phyloP scores from a whole-genome alignment of 441 rosid genomes.

The Adansonia gregorii region DNA sequence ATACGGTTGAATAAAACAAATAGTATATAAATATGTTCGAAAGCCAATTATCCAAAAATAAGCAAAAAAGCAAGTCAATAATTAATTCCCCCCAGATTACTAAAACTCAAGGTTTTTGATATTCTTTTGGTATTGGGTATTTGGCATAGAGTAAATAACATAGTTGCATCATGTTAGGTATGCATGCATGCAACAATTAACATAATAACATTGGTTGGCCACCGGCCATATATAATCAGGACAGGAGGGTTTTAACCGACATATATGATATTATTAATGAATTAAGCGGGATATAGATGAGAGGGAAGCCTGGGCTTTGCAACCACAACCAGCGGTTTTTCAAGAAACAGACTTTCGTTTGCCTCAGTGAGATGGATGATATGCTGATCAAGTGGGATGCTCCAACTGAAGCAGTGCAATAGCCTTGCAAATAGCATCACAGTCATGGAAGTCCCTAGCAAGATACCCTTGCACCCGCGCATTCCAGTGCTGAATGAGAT shows the following conservation, averaged over 20 bases:
- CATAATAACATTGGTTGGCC: no score
- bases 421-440: slow-evolving; percentile 52
- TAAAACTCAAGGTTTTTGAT: neutral
- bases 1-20: no score
- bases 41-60: no score
- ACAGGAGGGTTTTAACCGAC: no score
- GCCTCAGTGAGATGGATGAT: slow-evolving; percentile 33
- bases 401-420: slow-evolving; percentile 52
- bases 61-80: neutral
- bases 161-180: no score
- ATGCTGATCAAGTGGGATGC: neutral
- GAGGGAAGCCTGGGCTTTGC: slow-evolving; percentile 42
- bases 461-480: slow-evolving; percentile 45
- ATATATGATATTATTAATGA: no score
- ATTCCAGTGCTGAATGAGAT: slow-evolving; percentile 48
- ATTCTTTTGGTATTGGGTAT: neutral
- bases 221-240: no score
- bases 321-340: slow-evolving; percentile 35
- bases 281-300: slow-evolving; percentile 23
- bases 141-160: neutral
- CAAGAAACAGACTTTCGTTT: slow-evolving; percentile 25
- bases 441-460: slow-evolving; percentile 48
- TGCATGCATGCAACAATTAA: no score
- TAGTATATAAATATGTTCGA: no score
- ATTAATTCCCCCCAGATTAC: neutral